These are phyloP conservation scores for Acanthamoeba lenticulata DNA, from an alignment of 208 protist species.

Conservation along the genomic window DNA sequence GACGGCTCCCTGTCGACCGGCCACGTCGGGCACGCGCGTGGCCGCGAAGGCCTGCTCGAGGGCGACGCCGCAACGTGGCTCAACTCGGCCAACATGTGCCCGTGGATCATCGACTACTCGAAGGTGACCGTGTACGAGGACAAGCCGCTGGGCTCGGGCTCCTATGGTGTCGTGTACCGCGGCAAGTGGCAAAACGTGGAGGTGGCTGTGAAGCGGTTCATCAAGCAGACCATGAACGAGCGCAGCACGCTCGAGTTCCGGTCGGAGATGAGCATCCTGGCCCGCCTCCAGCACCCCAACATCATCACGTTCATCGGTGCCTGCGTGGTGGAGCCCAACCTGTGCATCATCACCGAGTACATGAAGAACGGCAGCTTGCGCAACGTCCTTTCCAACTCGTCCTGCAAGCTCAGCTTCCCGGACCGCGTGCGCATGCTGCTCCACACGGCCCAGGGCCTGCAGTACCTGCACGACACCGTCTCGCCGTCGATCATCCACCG, in stretches of 20 bases:
- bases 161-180: background rate
- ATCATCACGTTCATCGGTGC: slow-evolving; percentile 80
- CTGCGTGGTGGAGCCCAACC: slow-evolving; percentile 73
- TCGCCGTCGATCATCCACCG: background rate
- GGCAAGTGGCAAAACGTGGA: background rate
- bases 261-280: too few species aligned
- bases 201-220: too few species aligned
- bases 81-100: too few species aligned
- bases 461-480: background rate
- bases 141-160: background rate
- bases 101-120: background rate
- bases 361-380: slow-evolving; percentile 72
- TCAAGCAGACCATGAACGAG: too few species aligned
- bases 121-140: background rate
- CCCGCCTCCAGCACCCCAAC: slow-evolving; percentile 70
- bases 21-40: too few species aligned
- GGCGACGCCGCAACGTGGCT: background rate
- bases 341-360: slow-evolving; percentile 81
- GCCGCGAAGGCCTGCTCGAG: too few species aligned
- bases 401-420: too few species aligned
- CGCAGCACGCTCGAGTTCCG: too few species aligned
- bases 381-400: too few species aligned
- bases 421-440: background rate
- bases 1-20: too few species aligned
- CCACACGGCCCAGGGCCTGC: background rate